A percentile compares a stretch with the other conserved stretches of the same genome.
Conservation (phyloP, 2,329 filamentous ascomycete species). For the Pseudogymnoascus sp. region DNA sequence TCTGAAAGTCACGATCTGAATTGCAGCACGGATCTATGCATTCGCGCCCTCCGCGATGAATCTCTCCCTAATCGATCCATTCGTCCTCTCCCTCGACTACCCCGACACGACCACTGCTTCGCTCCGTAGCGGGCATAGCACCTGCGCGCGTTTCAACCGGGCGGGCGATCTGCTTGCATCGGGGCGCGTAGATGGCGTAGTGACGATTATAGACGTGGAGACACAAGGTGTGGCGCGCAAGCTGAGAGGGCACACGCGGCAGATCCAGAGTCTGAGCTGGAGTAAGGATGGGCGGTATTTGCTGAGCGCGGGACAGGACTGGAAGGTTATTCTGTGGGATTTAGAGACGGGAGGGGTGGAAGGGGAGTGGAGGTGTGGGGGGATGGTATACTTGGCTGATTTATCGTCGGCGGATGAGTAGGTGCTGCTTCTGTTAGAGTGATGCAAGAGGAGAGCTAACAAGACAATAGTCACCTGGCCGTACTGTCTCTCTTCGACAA, state of each 20-base stretch:
- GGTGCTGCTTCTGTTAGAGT: slow-evolving; percentile 23
- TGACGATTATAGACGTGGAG: slow-evolving; percentile 94
- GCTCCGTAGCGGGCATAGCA: slow-evolving; percentile 63
- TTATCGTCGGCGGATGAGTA: slow-evolving; percentile 86
- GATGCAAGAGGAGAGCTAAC: neutral
- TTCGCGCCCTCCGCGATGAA: slow-evolving; percentile 46
- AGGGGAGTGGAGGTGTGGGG: slow-evolving; percentile 71
- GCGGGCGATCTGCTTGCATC: slow-evolving; percentile 92
- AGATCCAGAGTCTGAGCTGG: slow-evolving; percentile 94
- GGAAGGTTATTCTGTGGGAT: slow-evolving; percentile 96
- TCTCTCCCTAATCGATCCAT: slow-evolving; percentile 62
- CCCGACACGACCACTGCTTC: slow-evolving; percentile 84
- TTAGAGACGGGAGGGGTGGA: slow-evolving; percentile 60
- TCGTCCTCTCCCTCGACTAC: slow-evolving; percentile 69
- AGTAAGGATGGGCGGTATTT: slow-evolving; percentile 85
- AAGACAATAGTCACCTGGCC: slow-evolving; percentile 60
- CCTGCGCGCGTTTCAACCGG: slow-evolving; percentile 77
- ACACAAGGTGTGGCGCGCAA: slow-evolving; percentile 96
- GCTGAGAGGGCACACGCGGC: slow-evolving; percentile 82
- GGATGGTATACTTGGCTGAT: slow-evolving; percentile 92
- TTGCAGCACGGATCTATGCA: slow-evolving; percentile 14
- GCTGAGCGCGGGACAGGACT: slow-evolving; percentile 77
- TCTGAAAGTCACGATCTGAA: neutral
- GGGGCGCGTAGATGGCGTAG: slow-evolving; percentile 85
- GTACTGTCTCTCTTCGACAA: slow-evolving; percentile 92